phyloP scores from a whole-genome alignment of 1,284 basidiomycete species.

The Microbotryomycetes sp. region DNA sequence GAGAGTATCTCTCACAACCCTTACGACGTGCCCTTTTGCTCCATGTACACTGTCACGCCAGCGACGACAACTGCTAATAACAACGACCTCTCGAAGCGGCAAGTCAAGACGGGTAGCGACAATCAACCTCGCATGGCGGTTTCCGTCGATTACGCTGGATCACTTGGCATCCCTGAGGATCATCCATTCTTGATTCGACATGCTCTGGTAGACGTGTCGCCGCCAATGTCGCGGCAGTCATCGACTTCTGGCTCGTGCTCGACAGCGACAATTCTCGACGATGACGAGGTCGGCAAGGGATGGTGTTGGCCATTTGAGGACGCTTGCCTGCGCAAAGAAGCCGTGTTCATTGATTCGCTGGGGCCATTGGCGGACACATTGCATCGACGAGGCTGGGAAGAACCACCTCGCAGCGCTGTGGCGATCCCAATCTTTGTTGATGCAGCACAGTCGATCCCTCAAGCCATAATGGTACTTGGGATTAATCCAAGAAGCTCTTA shows the following conservation, averaged over 20 bases:
- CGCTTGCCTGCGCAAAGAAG: slow-evolving; percentile 22
- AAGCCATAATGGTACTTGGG: slow-evolving; percentile 43
- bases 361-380: slow-evolving; percentile 15
- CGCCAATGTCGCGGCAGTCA: slow-evolving; percentile 13
- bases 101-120: slow-evolving; percentile 13
- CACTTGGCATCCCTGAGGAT: slow-evolving; percentile 17
- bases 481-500: slow-evolving; percentile 39
- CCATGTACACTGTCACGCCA: slow-evolving; percentile 27
- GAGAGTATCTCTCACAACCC: slow-evolving; percentile 24
- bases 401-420: slow-evolving; percentile 42
- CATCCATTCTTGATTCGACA: slow-evolving; percentile 26
- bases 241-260: slow-evolving; percentile 16
- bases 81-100: slow-evolving; percentile 11
- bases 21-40: slow-evolving; percentile 32
- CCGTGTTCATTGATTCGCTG: slow-evolving; percentile 24
- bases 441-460: slow-evolving; percentile 39
- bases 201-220: slow-evolving; percentile 19
- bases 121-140: background rate
- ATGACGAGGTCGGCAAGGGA: background rate
- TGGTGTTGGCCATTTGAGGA: slow-evolving; percentile 30
- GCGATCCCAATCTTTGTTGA: slow-evolving; percentile 44
- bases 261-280: background rate
- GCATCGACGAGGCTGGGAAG: slow-evolving; percentile 41
- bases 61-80: slow-evolving; percentile 6
- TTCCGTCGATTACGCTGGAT: slow-evolving; percentile 3